Evolutionary conservation across 2,329 filamentous ascomycete species (phyloP).

Genomic region (Hypoxylon sp.): DNA sequence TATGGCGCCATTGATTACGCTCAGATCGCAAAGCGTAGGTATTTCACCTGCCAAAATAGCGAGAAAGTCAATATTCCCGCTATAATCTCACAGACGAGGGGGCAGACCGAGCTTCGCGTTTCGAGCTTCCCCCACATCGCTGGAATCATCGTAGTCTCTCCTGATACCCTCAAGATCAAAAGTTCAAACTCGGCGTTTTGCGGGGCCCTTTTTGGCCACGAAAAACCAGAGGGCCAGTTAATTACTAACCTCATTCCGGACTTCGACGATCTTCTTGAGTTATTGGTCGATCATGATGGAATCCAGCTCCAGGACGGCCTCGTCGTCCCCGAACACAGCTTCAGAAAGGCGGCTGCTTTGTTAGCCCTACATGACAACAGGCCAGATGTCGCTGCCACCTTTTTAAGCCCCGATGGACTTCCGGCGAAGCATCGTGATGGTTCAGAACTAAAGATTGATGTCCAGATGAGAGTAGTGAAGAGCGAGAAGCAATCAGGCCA

Average conservation of each 20-base stretch:
- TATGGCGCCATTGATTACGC: constrained; percentile 81
- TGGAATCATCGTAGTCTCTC: constrained; percentile 92
- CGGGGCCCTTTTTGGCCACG: constrained; percentile 88
- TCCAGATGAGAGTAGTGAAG: constrained; percentile 95
- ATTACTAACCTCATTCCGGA: constrained; percentile 85
- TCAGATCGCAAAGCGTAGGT: constrained; percentile 73
- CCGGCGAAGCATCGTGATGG: constrained; percentile 90
- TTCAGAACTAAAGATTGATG: constrained; percentile 89
- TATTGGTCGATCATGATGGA: constrained; percentile 87
- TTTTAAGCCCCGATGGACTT: constrained; percentile 84
- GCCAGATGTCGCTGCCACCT: constrained; percentile 78
- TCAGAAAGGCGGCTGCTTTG: constrained; percentile 86
- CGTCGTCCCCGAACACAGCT: constrained; percentile 95
- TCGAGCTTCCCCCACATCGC: constrained; percentile 98
- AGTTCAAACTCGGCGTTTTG: constrained; percentile 97
- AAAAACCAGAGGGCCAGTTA: constrained; percentile 79
- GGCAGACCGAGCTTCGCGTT: constrained; percentile 77
- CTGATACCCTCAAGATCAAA: constrained; percentile 78
- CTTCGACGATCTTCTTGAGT: constrained; percentile 83
- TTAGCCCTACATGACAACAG: constrained; percentile 84
- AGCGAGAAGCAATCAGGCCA: constrained; percentile 72
- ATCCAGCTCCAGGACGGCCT: constrained; percentile 89
- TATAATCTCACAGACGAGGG: constrained; percentile 76
- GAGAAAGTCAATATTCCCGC: constrained; percentile 84
- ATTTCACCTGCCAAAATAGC: constrained; percentile 85